A percentile compares a stretch with the other conserved stretches of the same genome.
These are phyloP conservation scores for Globisporangium camurandrum DNA, from an alignment of 352 stramenopile genomes.

Conservation along the genomic window DNA sequence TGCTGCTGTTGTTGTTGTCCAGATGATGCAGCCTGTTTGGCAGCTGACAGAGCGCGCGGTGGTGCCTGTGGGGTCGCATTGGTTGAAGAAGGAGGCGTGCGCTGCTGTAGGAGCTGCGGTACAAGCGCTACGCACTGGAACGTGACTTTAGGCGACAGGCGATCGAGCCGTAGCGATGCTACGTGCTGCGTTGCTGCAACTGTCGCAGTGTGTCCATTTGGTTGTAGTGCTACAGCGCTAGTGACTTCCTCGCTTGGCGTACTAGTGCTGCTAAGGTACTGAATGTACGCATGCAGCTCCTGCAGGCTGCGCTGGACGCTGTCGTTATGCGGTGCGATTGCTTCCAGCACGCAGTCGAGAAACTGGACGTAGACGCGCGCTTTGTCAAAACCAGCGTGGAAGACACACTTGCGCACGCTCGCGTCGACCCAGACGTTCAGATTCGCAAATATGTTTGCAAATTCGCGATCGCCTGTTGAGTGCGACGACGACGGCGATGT, in stretches of 20 bases:
- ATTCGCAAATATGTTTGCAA: conserved; percentile 26
- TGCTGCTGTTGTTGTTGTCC: conserved; percentile 1
- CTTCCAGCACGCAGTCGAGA: conserved; percentile 17
- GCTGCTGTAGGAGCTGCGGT: conserved; percentile 14
- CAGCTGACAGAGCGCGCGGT: too few relatives aligned
- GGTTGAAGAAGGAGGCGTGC: conserved; percentile 15
- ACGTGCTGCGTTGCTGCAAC: neutral
- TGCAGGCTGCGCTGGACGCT: conserved; percentile 2
- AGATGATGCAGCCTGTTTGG: too few relatives aligned
- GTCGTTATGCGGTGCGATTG: conserved; percentile 15
- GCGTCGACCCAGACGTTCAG: conserved; percentile 34
- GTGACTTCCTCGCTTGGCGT: neutral
- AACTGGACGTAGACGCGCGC: conserved; percentile 22
- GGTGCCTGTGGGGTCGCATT: neutral
- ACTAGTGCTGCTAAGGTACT: conserved; percentile 10
- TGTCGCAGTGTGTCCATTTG: too few relatives aligned
- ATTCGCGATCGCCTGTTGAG: neutral
- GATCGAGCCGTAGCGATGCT: conserved; percentile 1
- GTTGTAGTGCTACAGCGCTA: too few relatives aligned
- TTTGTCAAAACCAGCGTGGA: conserved; percentile 29
- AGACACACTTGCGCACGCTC: conserved; percentile 8
- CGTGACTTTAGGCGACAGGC: conserved; percentile 9
- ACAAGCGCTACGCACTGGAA: conserved; percentile 5
- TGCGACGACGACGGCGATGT: neutral
- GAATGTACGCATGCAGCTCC: conserved; percentile 22